Percentiles rank a stretch among this genome's conserved stretches.
Conservation (phyloP, 2,329 filamentous ascomycete genomes). For the Chaetomiaceae sp. region DNA sequence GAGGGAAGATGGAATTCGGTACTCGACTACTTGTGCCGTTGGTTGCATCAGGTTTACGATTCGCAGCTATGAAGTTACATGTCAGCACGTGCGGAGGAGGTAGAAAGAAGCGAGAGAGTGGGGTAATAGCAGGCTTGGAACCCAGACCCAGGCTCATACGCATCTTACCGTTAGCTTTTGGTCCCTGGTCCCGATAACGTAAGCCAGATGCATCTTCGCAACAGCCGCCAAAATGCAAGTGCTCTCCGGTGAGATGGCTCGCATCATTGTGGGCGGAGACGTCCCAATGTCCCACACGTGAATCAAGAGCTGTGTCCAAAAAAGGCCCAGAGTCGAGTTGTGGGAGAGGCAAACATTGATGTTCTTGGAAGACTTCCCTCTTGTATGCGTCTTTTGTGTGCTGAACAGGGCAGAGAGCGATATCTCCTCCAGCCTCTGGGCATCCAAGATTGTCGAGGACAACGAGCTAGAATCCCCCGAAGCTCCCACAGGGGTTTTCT, state of each 20-base stretch:
- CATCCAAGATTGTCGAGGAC: slow-evolving; percentile 33
- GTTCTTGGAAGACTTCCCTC: slow-evolving; percentile 32
- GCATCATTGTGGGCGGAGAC: slow-evolving; percentile 33
- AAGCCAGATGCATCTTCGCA: slow-evolving; percentile 35
- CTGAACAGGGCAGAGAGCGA: slow-evolving; percentile 31
- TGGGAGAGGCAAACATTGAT: slow-evolving; percentile 37
- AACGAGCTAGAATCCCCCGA: slow-evolving; percentile 36
- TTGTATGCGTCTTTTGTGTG: slow-evolving; percentile 27
- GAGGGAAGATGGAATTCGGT: slow-evolving; percentile 36
- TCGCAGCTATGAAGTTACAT: slow-evolving; percentile 30
- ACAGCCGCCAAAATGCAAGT: slow-evolving; percentile 38
- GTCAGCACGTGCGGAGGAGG: not conserved
- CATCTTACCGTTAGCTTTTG: slow-evolving; percentile 38
- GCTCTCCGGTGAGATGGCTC: slow-evolving; percentile 35
- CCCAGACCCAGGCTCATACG: not conserved
- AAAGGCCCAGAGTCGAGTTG: slow-evolving; percentile 37
- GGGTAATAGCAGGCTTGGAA: not conserved
- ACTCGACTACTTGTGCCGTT: slow-evolving; percentile 33
- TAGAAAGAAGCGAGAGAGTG: too few relatives aligned
- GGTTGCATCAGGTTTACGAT: slow-evolving; percentile 36
- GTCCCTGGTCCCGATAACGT: slow-evolving; percentile 39
- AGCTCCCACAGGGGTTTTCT: slow-evolving; percentile 28
- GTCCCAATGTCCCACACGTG: slow-evolving; percentile 38
- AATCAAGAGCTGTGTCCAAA: slow-evolving; percentile 37
- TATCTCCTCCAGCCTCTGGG: slow-evolving; percentile 38